phyloP scores from a whole-genome alignment of 169 alveolate species.

The Plasmodium vivax region DNA sequence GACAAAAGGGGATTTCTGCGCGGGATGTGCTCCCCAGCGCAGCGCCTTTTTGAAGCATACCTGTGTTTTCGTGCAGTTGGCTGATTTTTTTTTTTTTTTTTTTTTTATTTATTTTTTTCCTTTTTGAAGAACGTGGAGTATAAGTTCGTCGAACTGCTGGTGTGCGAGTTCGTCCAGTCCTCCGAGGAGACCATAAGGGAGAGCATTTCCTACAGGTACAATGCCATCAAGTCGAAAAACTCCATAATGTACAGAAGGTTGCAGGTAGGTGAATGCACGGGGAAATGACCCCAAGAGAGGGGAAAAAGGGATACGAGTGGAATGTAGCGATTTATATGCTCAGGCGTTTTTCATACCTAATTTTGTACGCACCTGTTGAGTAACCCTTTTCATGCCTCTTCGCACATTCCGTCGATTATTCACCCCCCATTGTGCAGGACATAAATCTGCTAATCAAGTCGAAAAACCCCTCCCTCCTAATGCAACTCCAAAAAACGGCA shows the following conservation, averaged over 20 bases:
- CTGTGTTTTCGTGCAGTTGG: background rate
- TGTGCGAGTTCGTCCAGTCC: conserved; percentile 90
- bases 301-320: background rate
- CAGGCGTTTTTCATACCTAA: background rate
- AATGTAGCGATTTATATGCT: background rate
- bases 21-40: background rate
- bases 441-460: conserved; percentile 85
- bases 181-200: conserved; percentile 92
- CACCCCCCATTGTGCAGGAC: conserved; percentile 44
- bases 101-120: conserved; percentile 5
- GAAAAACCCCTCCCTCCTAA: conserved; percentile 90
- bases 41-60: background rate
- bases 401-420: background rate
- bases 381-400: background rate
- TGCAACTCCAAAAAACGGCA: conserved; percentile 88
- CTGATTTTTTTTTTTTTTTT: background rate
- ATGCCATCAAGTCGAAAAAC: conserved; percentile 83
- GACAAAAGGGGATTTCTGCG: background rate
- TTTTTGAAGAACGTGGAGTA: conserved; percentile 91
- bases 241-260: conserved; percentile 48
- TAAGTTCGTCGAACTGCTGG: conserved; percentile 94
- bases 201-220: conserved; percentile 91
- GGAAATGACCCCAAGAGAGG: background rate
- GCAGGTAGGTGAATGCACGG: conserved; percentile 14
- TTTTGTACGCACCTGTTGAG: background rate